Conservation (phyloP, 1,284 basidiomycete genomes). For the Malassezia obtusa region DNA sequence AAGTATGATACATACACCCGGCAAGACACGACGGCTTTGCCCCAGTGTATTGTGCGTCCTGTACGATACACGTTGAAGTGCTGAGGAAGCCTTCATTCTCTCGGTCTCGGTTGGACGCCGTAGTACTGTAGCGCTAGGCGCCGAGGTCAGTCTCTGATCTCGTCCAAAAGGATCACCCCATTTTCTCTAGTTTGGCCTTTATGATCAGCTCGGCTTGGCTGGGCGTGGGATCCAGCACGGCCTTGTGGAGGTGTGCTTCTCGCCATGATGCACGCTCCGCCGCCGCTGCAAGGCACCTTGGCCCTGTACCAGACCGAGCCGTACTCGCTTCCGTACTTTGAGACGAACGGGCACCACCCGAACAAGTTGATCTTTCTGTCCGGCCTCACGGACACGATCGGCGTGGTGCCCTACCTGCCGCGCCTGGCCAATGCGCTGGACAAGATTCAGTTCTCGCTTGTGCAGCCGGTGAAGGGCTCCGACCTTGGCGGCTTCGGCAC, state of each 20-base stretch:
- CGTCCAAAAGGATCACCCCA: neutral
- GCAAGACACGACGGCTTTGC: neutral
- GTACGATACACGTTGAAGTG: neutral
- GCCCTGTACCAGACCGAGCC: slow-evolving; percentile 26
- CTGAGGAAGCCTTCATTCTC: neutral
- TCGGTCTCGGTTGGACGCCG: slow-evolving; percentile 13
- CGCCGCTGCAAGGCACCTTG: slow-evolving; percentile 16
- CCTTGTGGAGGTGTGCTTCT: neutral
- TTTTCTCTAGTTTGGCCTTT: neutral
- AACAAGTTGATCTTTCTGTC: slow-evolving; percentile 32
- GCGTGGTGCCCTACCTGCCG: slow-evolving; percentile 31
- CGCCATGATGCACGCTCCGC: neutral
- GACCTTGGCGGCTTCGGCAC: slow-evolving; percentile 37
- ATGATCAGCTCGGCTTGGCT: neutral
- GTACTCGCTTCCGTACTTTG: slow-evolving; percentile 27
- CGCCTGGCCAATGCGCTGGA: slow-evolving; percentile 17
- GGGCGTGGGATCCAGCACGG: neutral
- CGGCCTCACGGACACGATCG: slow-evolving; percentile 37
- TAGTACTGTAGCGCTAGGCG: slow-evolving; percentile 16
- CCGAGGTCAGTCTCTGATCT: neutral
- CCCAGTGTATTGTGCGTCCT: neutral
- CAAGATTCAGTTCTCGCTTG: slow-evolving; percentile 23
- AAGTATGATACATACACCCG: neutral
- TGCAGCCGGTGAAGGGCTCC: slow-evolving; percentile 31
- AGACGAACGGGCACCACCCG: slow-evolving; percentile 21